Base-by-base conservation (phyloP, 1,284 basidiomycete species). In the Ustilago hordei region DNA sequence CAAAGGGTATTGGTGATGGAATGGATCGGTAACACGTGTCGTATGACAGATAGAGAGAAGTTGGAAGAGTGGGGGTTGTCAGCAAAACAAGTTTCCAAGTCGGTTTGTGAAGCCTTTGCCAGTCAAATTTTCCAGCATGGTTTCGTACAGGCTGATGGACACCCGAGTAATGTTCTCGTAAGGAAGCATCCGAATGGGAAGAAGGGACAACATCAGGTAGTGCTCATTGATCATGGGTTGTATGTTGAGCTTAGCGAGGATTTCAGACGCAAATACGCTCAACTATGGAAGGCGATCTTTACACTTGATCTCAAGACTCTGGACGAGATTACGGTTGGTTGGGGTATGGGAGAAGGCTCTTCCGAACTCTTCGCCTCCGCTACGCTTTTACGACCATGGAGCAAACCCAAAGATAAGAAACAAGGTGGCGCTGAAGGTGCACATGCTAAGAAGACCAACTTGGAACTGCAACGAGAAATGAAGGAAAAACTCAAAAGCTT, bases 91-190 rank as follows among this genome's bases (percentile, higher is more conserved):
- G 82, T 83, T 2, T 74, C 76, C 9, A 55, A 60, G 23, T 75
- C 67, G 38, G 81, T 83, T 3, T 81, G 79, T 59, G 81, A 84
- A 47, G 78, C 79, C 7, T 81, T 81, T 59, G 75, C 82, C 2
- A 75, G 78, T 36, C 80, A 82, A 60, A 83, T 84, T 56, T 84
- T 84, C 60, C 80, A 83, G 57, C 77, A 81, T 54, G 82, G 82
- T 2, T 79, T 81, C 39, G 75, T 84, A 2, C 82, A 84, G 50
- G 81, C 81, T 1, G 81, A 84, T 53, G 82, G 82, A 1, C 82
- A 84, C 60, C 73, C 78, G 9, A 62, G 56, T 45, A 83, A 83
- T 55, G 75, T 84, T 15, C 55, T 84, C 3, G 81, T 84, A 12
- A 55, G 82, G 7, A 60, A 68, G 19, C 81, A 84, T 68, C 82